phyloP scores from a whole-genome alignment of 768 basidiomycete genomes.

The Phylloporus sp. region DNA sequence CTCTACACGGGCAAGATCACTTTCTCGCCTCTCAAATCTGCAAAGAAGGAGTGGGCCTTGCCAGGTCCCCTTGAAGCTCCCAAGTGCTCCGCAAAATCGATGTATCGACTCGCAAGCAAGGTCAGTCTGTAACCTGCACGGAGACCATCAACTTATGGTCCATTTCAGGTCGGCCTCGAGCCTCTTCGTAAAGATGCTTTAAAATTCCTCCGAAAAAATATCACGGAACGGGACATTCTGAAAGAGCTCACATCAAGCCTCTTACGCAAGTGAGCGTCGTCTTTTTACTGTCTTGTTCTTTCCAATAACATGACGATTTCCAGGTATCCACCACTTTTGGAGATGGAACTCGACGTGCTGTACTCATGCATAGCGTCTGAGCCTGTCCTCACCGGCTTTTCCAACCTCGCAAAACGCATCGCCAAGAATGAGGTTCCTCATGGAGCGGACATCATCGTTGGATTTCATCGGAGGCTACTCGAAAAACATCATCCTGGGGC shows the following conservation, averaged over 20 bases:
- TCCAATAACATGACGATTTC: not conserved
- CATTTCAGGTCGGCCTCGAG: not conserved
- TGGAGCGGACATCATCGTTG: conserved; percentile 10
- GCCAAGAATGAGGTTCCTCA: conserved; percentile 7
- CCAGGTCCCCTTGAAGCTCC: not conserved
- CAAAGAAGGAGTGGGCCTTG: not conserved
- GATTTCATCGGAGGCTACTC: not conserved
- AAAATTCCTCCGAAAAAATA: not conserved
- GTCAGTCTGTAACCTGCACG: not conserved
- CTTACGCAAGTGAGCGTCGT: not conserved
- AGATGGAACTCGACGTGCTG: conserved; percentile 8
- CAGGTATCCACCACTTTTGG: conserved; percentile 6
- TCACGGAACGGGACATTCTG: not conserved
- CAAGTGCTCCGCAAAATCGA: not conserved
- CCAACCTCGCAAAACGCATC: conserved; percentile 6
- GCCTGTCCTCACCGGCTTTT: conserved; percentile 7
- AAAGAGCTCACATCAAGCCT: not conserved
- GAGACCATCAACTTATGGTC: not conserved
- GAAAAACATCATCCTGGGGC: not conserved
- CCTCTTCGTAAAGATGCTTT: not conserved
- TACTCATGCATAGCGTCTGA: conserved; percentile 3
- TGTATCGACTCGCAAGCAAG: not conserved
- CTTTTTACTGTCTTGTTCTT: not conserved
- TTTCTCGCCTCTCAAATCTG: not conserved
- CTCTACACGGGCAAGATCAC: not conserved